These are phyloP conservation scores for Effrenium voratum DNA, from an alignment of 73 alveolate species.

Conservation along the genomic window DNA sequence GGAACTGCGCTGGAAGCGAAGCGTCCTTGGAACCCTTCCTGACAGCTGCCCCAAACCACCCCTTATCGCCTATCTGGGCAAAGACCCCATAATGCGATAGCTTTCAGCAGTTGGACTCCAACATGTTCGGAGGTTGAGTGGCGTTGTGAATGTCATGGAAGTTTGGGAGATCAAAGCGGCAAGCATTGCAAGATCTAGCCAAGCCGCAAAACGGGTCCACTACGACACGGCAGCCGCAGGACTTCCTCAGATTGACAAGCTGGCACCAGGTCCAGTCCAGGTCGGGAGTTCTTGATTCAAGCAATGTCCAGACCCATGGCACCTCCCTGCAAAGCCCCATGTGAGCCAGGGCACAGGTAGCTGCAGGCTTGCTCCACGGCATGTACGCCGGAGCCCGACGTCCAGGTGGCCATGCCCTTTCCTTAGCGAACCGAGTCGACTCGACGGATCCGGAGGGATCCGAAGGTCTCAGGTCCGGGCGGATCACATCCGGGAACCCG, in stretches of 20 bases:
- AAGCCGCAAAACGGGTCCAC: slow-evolving; percentile 93
- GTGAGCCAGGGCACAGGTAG: not conserved
- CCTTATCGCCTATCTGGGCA: too few species aligned
- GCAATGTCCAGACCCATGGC: too few species aligned
- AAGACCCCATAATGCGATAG: too few species aligned
- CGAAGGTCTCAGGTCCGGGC: not conserved
- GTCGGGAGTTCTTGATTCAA: too few species aligned
- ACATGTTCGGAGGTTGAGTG: too few species aligned
- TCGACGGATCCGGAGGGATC: not conserved
- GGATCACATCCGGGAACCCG: slow-evolving; percentile 87
- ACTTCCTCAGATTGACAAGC: slow-evolving; percentile 44
- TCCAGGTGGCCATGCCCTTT: slow-evolving; percentile 86
- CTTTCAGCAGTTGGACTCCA: too few species aligned
- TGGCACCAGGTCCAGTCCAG: too few species aligned
- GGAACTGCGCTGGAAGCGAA: too few species aligned
- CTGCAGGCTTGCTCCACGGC: slow-evolving; percentile 70
- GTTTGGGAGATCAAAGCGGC: not conserved
- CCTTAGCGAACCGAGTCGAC: not conserved
- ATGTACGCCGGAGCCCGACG: slow-evolving; percentile 68
- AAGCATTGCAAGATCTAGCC: not conserved
- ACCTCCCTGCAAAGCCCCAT: not conserved
- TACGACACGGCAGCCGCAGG: slow-evolving; percentile 36
- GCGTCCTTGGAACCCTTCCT: too few species aligned
- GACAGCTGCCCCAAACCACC: too few species aligned
- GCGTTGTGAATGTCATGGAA: too few species aligned